Conservation (phyloP, 2,329 filamentous ascomycete genomes). For the Xylariaceae sp. region DNA sequence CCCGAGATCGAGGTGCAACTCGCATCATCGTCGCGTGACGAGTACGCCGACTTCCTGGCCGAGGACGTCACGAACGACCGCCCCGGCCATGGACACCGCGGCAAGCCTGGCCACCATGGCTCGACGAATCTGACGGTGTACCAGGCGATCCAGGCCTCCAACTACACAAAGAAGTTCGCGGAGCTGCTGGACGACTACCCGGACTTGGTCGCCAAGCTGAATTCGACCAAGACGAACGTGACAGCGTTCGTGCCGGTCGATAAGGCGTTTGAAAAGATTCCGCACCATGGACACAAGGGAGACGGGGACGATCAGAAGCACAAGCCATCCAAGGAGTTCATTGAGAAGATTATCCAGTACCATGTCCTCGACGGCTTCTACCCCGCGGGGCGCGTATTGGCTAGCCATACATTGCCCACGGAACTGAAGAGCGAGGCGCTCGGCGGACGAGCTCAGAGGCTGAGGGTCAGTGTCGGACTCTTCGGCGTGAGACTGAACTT, state of each 20-base stretch:
- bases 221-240: slow-evolving; percentile 68
- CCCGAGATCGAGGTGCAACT: slow-evolving; percentile 8
- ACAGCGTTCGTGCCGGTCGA: slow-evolving; percentile 81
- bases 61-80: slow-evolving; percentile 3
- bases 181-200: slow-evolving; percentile 70
- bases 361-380: slow-evolving; percentile 68
- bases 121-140: slow-evolving; percentile 67
- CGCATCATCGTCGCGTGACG: not conserved
- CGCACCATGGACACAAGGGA: slow-evolving; percentile 29
- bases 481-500: slow-evolving; percentile 71
- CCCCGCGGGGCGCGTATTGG: slow-evolving; percentile 60
- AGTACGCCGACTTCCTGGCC: slow-evolving; percentile 16
- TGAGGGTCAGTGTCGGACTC: slow-evolving; percentile 61
- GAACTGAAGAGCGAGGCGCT: slow-evolving; percentile 55
- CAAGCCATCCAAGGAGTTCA: slow-evolving; percentile 64
- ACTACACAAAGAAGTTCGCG: slow-evolving; percentile 73
- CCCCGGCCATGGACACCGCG: slow-evolving; percentile 1
- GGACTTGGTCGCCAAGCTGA: slow-evolving; percentile 68
- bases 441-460: slow-evolving; percentile 64
- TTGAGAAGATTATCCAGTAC: slow-evolving; percentile 69
- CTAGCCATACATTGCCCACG: slow-evolving; percentile 71
- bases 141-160: slow-evolving; percentile 69
- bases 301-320: slow-evolving; percentile 14
- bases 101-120: slow-evolving; percentile 17
- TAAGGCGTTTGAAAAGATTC: slow-evolving; percentile 64